A percentile compares a stretch with the other conserved stretches of the same genome.
Conservation (phyloP, 75 land plant species). For the Cupressus sempervirens region DNA sequence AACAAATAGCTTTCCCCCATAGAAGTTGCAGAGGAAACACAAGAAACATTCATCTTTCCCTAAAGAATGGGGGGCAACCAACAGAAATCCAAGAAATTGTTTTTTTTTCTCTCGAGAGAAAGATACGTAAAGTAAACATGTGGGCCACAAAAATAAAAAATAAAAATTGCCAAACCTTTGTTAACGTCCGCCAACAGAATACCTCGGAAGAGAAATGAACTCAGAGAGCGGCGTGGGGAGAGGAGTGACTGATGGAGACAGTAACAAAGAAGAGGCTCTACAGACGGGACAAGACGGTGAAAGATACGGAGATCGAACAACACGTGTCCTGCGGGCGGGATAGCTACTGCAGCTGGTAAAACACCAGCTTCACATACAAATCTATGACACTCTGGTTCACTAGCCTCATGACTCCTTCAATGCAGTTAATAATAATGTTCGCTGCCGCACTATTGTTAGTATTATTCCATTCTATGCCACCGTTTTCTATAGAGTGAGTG, state of each 20-base stretch:
- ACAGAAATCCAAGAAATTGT: too few relatives aligned
- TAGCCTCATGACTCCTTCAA: conserved; percentile 47
- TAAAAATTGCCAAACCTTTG: too few relatives aligned
- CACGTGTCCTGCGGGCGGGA: conserved; percentile 19
- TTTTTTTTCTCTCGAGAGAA: too few relatives aligned
- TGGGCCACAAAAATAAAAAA: too few relatives aligned
- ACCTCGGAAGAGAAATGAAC: conserved; percentile 65
- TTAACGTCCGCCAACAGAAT: conserved; percentile 13
- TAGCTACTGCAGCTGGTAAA: conserved; percentile 15
- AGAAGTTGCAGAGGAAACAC: too few relatives aligned
- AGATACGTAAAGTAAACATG: too few relatives aligned
- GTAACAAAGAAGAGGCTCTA: conserved; percentile 68
- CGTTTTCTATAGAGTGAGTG: too few relatives aligned
- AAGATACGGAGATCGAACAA: conserved; percentile 84
- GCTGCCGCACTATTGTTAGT: neutral
- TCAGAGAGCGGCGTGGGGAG: conserved; percentile 50
- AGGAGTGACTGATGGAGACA: conserved; percentile 43
- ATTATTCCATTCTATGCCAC: neutral
- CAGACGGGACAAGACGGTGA: conserved; percentile 96
- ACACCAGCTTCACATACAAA: conserved; percentile 74
- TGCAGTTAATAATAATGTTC: neutral
- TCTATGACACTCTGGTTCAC: conserved; percentile 61
- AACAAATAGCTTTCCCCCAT: too few relatives aligned
- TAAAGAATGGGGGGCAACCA: too few relatives aligned
- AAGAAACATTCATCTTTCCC: too few relatives aligned